These are phyloP conservation scores for Elongisporangium prolatum DNA, from an alignment of 352 stramenopile species.

Conservation along the genomic window DNA sequence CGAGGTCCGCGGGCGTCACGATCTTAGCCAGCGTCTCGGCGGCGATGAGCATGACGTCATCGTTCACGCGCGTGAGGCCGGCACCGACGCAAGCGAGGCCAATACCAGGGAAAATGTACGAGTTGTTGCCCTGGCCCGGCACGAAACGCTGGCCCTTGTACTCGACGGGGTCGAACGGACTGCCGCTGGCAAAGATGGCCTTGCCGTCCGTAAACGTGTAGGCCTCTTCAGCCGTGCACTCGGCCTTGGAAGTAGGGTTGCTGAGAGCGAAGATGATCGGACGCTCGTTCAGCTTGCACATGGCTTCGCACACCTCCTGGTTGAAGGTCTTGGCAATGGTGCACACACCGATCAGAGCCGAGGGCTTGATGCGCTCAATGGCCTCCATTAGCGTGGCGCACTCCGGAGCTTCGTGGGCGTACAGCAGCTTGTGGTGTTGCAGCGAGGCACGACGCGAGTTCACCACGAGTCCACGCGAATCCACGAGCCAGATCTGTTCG, in stretches of 20 bases:
- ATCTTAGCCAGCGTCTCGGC: conserved; percentile 63
- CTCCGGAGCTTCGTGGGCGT: conserved; percentile 74
- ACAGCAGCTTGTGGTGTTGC: conserved; percentile 88
- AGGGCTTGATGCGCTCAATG: conserved; percentile 87
- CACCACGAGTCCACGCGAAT: conserved; percentile 88
- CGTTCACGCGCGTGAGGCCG: conserved; percentile 67
- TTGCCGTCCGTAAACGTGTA: conserved; percentile 95
- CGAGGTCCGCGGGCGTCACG: conserved; percentile 88
- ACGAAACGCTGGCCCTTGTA: conserved; percentile 84
- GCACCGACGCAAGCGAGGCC: conserved; percentile 91
- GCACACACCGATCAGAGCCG: conserved; percentile 94
- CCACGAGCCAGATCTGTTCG: conserved; percentile 90
- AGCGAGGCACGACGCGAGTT: conserved; percentile 68
- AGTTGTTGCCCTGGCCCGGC: conserved; percentile 93
- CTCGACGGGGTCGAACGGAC: conserved; percentile 93
- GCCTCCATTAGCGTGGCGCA: conserved; percentile 65
- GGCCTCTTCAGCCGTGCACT: conserved; percentile 96
- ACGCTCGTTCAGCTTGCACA: conserved; percentile 79
- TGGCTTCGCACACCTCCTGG: conserved; percentile 83
- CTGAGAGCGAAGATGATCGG: conserved; percentile 97
- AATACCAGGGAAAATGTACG: conserved; percentile 97
- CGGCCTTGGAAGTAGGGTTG: conserved; percentile 95
- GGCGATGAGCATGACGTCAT: conserved; percentile 82
- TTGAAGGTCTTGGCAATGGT: conserved; percentile 91
- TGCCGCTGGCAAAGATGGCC: conserved; percentile 95